Evolutionary conservation across 345 rosid species (phyloP).

Genomic region (Euphorbia lathyris): DNA sequence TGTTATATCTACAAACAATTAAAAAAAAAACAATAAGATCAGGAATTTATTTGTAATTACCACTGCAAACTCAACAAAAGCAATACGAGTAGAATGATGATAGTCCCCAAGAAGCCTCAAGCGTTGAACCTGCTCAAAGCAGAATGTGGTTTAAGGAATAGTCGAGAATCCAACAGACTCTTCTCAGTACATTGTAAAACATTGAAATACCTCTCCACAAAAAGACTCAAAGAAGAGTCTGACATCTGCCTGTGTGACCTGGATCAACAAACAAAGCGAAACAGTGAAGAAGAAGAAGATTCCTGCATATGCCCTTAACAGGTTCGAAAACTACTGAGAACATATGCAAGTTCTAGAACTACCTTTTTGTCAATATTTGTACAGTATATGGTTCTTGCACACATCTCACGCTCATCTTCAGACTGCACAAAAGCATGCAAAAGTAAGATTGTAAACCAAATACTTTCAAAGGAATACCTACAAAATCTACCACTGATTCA

Average conservation of each 20-base stretch:
- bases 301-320: neutral
- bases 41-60: constrained; percentile 29
- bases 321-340: constrained; percentile 5
- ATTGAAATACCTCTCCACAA: constrained; percentile 79
- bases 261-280: constrained; percentile 25
- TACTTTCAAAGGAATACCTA: constrained; percentile 6
- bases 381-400: constrained; percentile 93
- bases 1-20: neutral
- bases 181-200: constrained; percentile 7
- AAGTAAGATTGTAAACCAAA: constrained; percentile 12
- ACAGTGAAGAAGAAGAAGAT: constrained; percentile 1
- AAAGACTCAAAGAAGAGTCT: constrained; percentile 74
- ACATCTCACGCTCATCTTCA: constrained; percentile 98
- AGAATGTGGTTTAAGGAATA: constrained; percentile 11
- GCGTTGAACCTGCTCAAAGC: constrained; percentile 62
- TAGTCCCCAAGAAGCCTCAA: constrained; percentile 93
- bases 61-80: constrained; percentile 87
- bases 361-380: constrained; percentile 97
- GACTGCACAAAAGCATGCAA: constrained; percentile 48
- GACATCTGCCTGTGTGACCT: constrained; percentile 85
- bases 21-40: neutral
- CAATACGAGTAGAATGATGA: constrained; percentile 90
- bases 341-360: constrained; percentile 6
- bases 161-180: neutral
- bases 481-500: constrained; percentile 1